Conservation (phyloP, 371 early-diverging fungal species). For the Mucor indicus region DNA sequence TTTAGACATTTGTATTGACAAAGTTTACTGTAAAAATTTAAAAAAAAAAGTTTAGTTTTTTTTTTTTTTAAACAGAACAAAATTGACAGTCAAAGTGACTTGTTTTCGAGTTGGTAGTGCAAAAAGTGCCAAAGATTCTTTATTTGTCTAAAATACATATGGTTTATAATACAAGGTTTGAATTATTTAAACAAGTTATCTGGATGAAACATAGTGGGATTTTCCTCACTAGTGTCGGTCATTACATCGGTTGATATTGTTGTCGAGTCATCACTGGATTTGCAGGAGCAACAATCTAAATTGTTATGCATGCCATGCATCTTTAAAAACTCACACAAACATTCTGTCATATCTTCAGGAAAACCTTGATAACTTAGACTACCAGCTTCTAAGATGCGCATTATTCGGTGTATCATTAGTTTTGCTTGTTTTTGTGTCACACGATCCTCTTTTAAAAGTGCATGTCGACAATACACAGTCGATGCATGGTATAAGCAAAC, state of each 20-base stretch:
- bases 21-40: not conserved
- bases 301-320: slow-evolving; percentile 18
- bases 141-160: too few relatives aligned
- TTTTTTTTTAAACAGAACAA: slow-evolving; percentile 2
- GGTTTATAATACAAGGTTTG: too few relatives aligned
- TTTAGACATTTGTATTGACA: slow-evolving; percentile 48
- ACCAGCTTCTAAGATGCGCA: slow-evolving; percentile 15
- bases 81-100: slow-evolving; percentile 6
- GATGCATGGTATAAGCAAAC: slow-evolving; percentile 34
- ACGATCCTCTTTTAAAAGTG: slow-evolving; percentile 10
- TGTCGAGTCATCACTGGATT: too few relatives aligned
- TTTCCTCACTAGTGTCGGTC: too few relatives aligned
- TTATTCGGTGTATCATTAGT: slow-evolving; percentile 23
- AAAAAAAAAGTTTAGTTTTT: slow-evolving; percentile 6
- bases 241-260: too few relatives aligned
- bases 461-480: slow-evolving; percentile 31
- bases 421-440: slow-evolving; percentile 9
- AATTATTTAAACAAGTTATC: too few relatives aligned
- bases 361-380: slow-evolving; percentile 28
- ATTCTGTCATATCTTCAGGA: slow-evolving; percentile 28
- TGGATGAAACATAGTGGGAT: too few relatives aligned
- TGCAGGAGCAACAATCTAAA: slow-evolving; percentile 8
- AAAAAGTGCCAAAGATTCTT: too few relatives aligned
- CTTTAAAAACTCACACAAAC: slow-evolving; percentile 26
- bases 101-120: too few relatives aligned